Base-by-base conservation (phyloP, 306 rosid species). In the Gastrolobium villosum region DNA sequence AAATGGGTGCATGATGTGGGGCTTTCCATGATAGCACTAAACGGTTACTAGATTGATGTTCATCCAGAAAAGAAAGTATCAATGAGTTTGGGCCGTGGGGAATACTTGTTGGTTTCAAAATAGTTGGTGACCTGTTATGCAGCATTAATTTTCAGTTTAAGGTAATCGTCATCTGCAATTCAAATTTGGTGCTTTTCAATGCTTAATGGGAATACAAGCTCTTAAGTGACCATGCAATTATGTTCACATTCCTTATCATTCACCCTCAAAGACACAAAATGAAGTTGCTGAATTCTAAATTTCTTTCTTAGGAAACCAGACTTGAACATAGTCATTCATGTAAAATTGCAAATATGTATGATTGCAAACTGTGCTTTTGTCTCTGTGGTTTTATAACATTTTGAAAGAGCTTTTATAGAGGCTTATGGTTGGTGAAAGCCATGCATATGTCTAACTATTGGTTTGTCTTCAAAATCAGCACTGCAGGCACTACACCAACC, bases 401-500 rank as follows among this genome's bases (percentile, higher is more conserved):
- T 45, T 5, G 6, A 49, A 20, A 20, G 26, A 20, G 26, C 26
- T 20, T 20, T 20, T 20, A 20, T 20, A 20, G 26, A 20, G 26
- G 26, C 26, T 20, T 20, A 20, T 20, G 26, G 26, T 20, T 20
- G 26, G 26, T 20, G 26, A 20, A 20, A 20, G 26, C 26, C 26
- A 20, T 20, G 26, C 26, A 20, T 20, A 30, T 65, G 67, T 6
- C 11, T 86, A 56, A 76, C 7, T 48, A 8, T 7, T 79, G 72
- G 48, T 72, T 39, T 1, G 0, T 64, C 57, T 32, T 10, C 43
- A 31, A 73, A 13, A 61, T 37, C 90, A 88, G 97, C 53, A 7
- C 81, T 14, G 48, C 87, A 2, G 89, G 92, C 74, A 89, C 89
- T 74, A 43, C 80, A 15, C 72, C 91, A 37, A 79, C 86, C 1